Base-by-base conservation (phyloP, 2,329 filamentous ascomycete species). In the Neofusicoccum kwambonambiense region DNA sequence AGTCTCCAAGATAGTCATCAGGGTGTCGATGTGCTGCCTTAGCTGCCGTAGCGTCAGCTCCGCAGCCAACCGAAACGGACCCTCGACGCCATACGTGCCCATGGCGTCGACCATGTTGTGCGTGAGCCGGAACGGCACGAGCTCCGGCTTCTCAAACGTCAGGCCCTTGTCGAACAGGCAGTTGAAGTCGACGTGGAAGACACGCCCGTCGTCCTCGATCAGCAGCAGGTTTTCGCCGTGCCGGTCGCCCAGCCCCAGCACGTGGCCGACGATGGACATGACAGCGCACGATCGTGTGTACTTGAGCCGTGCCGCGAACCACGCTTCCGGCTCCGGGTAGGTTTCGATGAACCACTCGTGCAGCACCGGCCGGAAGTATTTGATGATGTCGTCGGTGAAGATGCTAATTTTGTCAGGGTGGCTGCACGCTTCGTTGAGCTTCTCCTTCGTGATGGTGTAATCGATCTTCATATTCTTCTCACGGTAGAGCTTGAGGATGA, bases 21-120 rank as follows among this genome's bases (percentile, higher is more conserved):
- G 82, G 44, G 94, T 97, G 78, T 99, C 96, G 76, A 97, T 91
- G 73, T 97, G 93, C 75, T 96, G 91, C 1, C 95, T 86, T 9
- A 98, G 83, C 34, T 97, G 88, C 49, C 86, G 84, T 66, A 98
- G 84, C 11, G 93, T 96, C 67, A 98, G 84, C 78, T 99, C 96
- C 66, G 91, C 94, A 56, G 92, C 94, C 72, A 91, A 90, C 47
- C 93, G 86, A 78, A 97, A 99, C 0, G 95, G 93, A 0, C 95
- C 82, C 76, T 98, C 95, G 75, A 95, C 92, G 67, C 93, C 92
- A 74, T 96, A 94, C 22, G 96, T 89, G 4, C 95, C 95, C 88
- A 99, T 98, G 11, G 95, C 96, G 68, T 96, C 92, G 41, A 96
- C 87, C 94, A 99, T 98, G 79, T 99, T 99, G 83, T 97, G 94